A percentile compares a stretch with the other conserved stretches of the same genome.
Evolutionary conservation across 2,329 filamentous ascomycete species (phyloP).

Genomic region (Fusarium sulawesiense): DNA sequence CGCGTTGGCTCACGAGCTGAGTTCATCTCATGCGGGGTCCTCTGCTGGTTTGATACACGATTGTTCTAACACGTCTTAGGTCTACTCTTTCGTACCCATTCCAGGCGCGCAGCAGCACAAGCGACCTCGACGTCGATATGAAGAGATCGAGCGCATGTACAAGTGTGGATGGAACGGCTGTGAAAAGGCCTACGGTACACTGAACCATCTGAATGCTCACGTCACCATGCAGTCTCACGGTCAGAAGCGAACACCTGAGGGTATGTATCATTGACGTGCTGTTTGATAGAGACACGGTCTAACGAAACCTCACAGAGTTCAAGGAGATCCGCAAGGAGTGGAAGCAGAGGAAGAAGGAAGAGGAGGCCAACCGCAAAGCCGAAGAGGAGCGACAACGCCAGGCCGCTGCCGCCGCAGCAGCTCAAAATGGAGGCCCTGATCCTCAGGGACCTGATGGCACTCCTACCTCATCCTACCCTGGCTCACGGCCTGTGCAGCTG

Average conservation of each 20-base stretch:
- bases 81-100: conserved; percentile 98
- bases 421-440: conserved; percentile 62
- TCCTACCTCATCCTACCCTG: conserved; percentile 65
- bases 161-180: conserved; percentile 99
- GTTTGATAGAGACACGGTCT: conserved; percentile 21
- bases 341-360: conserved; percentile 99
- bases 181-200: conserved; percentile 96
- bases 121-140: conserved; percentile 89
- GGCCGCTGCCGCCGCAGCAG: conserved; percentile 64
- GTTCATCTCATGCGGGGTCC: neutral
- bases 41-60: neutral
- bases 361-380: conserved; percentile 65
- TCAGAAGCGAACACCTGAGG: conserved; percentile 94
- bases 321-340: conserved; percentile 99
- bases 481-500: conserved; percentile 71
- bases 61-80: conserved; percentile 63
- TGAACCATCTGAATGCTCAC: conserved; percentile 97
- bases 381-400: conserved; percentile 85
- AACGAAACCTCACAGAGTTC: conserved; percentile 76
- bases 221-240: conserved; percentile 99
- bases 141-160: conserved; percentile 99
- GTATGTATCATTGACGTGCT: conserved; percentile 64
- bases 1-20: neutral
- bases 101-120: conserved; percentile 98
- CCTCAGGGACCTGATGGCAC: conserved; percentile 57